phyloP scores from a whole-genome alignment of 23 red algal species.

The Gracilaria gracilis region DNA sequence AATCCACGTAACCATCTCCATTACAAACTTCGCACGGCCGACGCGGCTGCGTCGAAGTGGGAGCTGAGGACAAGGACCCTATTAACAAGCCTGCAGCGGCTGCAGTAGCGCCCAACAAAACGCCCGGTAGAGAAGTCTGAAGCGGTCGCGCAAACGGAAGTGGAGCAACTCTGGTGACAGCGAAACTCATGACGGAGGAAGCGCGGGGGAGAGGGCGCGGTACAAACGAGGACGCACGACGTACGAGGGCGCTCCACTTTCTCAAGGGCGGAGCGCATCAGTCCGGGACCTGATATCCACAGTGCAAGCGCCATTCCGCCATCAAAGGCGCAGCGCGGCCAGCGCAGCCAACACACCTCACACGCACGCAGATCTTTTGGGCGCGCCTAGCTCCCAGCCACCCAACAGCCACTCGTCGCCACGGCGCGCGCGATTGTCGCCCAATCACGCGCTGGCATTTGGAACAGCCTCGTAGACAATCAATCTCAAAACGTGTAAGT shows the following conservation, averaged over 20 bases:
- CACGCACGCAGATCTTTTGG: conserved; percentile 7
- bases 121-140: conserved; percentile 15
- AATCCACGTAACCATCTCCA: conserved; percentile 34
- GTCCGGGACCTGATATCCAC: no score
- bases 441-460: conserved; percentile 5
- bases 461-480: background rate
- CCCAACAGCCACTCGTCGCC: background rate
- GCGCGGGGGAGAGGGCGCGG: background rate
- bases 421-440: background rate
- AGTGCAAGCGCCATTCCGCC: no score
- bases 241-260: background rate
- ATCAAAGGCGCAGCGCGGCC: conserved; percentile 1
- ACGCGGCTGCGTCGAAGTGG: conserved; percentile 1
- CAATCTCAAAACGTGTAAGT: no score
- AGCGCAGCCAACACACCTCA: background rate
- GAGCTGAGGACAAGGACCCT: background rate
- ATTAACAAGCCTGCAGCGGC: conserved; percentile 31
- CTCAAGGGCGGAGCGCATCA: no score
- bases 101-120: conserved; percentile 38
- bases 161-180: background rate
- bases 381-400: background rate
- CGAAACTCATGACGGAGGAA: background rate
- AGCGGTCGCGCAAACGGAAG: conserved; percentile 13
- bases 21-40: conserved; percentile 30
- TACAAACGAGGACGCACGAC: background rate